phyloP scores from a whole-genome alignment of 176 grass and related monocot species.

The Triticum turgidum region DNA sequence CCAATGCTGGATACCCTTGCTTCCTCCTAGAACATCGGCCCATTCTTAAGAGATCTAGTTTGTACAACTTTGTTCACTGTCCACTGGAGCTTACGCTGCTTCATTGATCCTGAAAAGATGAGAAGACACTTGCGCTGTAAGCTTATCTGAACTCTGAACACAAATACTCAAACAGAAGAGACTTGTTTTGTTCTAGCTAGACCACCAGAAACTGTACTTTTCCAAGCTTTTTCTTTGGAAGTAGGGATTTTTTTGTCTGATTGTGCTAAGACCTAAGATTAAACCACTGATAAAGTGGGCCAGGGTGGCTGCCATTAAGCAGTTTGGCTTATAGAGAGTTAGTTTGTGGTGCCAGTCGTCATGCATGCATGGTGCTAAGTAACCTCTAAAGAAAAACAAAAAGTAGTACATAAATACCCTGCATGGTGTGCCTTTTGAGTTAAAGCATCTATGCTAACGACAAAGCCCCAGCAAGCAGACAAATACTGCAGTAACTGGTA shows the following conservation, averaged over 20 bases:
- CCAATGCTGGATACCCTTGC: conserved; percentile 29
- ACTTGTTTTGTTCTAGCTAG: not conserved
- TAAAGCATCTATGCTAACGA: too few relatives aligned
- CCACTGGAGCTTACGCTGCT: too few relatives aligned
- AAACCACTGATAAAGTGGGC: not conserved
- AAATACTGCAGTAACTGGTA: not conserved
- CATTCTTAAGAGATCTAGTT: not conserved
- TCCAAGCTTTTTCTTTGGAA: too few relatives aligned
- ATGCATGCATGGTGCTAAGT: too few relatives aligned
- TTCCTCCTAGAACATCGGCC: conserved; percentile 24
- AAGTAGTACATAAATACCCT: too few relatives aligned
- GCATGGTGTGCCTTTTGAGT: not conserved
- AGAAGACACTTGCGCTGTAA: too few relatives aligned
- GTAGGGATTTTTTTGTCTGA: too few relatives aligned
- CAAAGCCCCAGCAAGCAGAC: too few relatives aligned
- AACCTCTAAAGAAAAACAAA: not conserved
- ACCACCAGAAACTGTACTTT: too few relatives aligned
- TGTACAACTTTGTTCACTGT: too few relatives aligned
- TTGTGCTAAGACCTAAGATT: not conserved
- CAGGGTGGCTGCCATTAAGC: conserved; percentile 5
- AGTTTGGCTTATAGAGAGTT: not conserved
- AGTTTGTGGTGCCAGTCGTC: not conserved
- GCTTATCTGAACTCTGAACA: too few relatives aligned
- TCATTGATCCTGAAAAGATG: not conserved
- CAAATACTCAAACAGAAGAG: not conserved